Conservation (phyloP, 805 yeast species). For the Lipomyces japonicus region DNA sequence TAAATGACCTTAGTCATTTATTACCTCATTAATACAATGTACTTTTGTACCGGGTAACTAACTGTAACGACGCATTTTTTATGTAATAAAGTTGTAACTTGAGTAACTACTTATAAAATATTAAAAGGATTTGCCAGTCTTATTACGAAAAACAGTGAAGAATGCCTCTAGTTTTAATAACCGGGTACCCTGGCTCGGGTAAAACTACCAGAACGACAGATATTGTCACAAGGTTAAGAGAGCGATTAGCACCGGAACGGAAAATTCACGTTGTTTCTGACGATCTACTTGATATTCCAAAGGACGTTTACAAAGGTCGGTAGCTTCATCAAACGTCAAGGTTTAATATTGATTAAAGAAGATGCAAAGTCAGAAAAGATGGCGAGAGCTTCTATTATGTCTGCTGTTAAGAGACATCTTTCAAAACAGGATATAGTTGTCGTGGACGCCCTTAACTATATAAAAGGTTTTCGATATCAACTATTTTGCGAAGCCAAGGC, state of each 20-base stretch:
- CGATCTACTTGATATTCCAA: conserved; percentile 68
- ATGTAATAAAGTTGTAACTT: no score
- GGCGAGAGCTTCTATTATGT: conserved; percentile 76
- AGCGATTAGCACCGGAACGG: conserved; percentile 50
- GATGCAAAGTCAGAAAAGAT: conserved; percentile 76
- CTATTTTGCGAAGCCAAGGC: conserved; percentile 90
- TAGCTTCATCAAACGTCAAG: background rate
- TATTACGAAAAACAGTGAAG: no score
- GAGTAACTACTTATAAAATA: no score
- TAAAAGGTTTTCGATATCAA: conserved; percentile 94
- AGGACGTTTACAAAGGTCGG: conserved; percentile 51
- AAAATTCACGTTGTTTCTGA: conserved; percentile 71
- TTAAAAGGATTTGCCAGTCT: no score
- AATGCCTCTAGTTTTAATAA: conserved; percentile 82
- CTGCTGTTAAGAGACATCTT: conserved; percentile 82
- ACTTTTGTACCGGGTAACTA: no score
- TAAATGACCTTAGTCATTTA: no score
- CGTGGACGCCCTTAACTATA: conserved; percentile 80
- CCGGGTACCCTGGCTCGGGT: conserved; percentile 85
- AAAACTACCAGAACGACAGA: conserved; percentile 70
- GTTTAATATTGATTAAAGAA: conserved; percentile 2
- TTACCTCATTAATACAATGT: no score
- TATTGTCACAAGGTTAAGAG: conserved; percentile 48
- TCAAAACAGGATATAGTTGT: conserved; percentile 69
- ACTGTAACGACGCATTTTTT: no score